phyloP scores from a whole-genome alignment of 192 early-diverging fungal species.

The Obelidium mucronatum region DNA sequence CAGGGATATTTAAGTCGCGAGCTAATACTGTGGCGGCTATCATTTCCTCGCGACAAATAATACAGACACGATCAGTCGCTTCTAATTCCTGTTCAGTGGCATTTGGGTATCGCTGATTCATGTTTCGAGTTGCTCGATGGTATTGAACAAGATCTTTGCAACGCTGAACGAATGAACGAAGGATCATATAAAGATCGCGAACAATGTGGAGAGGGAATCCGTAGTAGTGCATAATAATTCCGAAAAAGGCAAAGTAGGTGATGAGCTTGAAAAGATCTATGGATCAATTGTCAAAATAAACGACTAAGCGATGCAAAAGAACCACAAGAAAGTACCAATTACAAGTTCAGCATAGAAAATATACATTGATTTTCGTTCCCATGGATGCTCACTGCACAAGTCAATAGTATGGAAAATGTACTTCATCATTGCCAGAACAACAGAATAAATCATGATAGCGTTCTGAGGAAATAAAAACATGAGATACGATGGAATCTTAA shows the following conservation, averaged over 20 bases:
- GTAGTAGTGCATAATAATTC: constrained; percentile 80
- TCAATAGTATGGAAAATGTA: constrained; percentile 91
- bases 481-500: background rate
- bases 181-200: constrained; percentile 94
- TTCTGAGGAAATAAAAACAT: constrained; percentile 64
- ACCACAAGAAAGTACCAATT: too few species aligned
- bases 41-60: constrained; percentile 99
- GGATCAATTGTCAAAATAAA: too few species aligned
- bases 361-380: constrained; percentile 95
- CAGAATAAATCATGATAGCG: constrained; percentile 81
- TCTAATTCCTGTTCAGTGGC: constrained; percentile 88
- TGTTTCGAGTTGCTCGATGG: constrained; percentile 92
- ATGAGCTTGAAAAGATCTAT: constrained; percentile 89
- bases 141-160: constrained; percentile 91
- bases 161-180: constrained; percentile 89
- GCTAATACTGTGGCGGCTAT: constrained; percentile 3
- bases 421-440: constrained; percentile 79
- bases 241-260: constrained; percentile 89
- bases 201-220: constrained; percentile 95
- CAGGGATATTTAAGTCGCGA: constrained; percentile 22
- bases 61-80: constrained; percentile 79
- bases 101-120: constrained; percentile 96
- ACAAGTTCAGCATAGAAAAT: constrained; percentile 92
- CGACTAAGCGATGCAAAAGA: too few species aligned
- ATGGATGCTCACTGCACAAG: constrained; percentile 72